Evolutionary conservation across 345 rosid genomes (phyloP).

Genomic region (Draba incana): DNA sequence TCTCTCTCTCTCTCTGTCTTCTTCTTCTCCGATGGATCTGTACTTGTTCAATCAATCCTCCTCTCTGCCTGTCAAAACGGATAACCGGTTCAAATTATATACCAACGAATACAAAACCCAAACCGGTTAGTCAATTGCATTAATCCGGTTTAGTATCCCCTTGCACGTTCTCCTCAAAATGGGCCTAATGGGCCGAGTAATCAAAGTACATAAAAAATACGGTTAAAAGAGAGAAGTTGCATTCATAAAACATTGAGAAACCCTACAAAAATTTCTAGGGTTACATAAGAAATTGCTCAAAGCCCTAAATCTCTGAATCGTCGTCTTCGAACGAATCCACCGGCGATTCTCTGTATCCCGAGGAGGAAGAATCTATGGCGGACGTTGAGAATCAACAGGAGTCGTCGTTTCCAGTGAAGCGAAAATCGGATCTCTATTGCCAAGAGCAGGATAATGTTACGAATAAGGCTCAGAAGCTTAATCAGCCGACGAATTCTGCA

Average conservation of each 20-base stretch:
- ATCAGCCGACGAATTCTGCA: slow-evolving; percentile 25
- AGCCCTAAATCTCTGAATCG: slow-evolving; percentile 25
- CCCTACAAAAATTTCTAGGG: slow-evolving; percentile 33
- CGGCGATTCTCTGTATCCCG: background rate
- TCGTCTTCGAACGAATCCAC: background rate
- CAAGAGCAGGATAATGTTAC: slow-evolving; percentile 40
- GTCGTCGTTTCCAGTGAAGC: slow-evolving; percentile 60
- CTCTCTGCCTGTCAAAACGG: slow-evolving; percentile 37
- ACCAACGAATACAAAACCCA: background rate
- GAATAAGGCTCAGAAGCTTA: slow-evolving; percentile 52
- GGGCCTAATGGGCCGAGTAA: background rate
- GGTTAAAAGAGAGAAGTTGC: background rate
- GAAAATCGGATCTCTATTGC: slow-evolving; percentile 53
- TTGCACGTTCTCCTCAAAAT: slow-evolving; percentile 28
- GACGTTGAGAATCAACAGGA: slow-evolving; percentile 54
- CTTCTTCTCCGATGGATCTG: slow-evolving; percentile 42
- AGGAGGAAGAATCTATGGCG: slow-evolving; percentile 49
- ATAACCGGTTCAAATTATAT: slow-evolving; percentile 38
- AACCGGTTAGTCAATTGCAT: slow-evolving; percentile 15
- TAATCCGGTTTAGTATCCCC: slow-evolving; percentile 37
- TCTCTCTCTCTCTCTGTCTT: slow-evolving; percentile 16
- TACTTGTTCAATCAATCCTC: slow-evolving; percentile 35
- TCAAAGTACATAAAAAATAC: background rate
- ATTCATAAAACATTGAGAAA: slow-evolving; percentile 30
- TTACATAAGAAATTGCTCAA: slow-evolving; percentile 14